A percentile compares a stretch with the other conserved stretches of the same genome.
Evolutionary conservation across 2,329 filamentous ascomycete species (phyloP).

Genomic region (Pyrenophora seminiperda): DNA sequence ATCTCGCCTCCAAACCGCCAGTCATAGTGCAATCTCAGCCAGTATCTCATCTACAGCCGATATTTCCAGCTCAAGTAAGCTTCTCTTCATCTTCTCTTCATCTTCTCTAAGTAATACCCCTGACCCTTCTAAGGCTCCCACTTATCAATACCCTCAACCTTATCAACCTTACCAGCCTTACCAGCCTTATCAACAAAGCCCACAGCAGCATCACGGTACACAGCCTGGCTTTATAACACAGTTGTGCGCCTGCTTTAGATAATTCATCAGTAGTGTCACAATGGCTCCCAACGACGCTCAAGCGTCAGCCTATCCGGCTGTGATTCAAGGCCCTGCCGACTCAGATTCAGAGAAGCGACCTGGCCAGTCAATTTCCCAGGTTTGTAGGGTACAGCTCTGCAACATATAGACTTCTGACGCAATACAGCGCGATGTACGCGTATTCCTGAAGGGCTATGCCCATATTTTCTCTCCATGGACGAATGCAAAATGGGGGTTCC

Average conservation of each 20-base stretch:
- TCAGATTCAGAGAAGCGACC: not conserved
- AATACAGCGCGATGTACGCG: conserved; percentile 16
- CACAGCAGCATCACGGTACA: conserved; percentile 10
- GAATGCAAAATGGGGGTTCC: conserved; percentile 28
- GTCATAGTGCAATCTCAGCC: conserved; percentile 15
- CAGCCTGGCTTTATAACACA: conserved; percentile 26
- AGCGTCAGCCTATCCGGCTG: conserved; percentile 19
- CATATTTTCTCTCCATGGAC: conserved; percentile 31
- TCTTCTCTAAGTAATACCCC: not conserved
- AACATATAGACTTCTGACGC: not conserved
- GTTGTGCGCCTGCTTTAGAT: conserved; percentile 24
- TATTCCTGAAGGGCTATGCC: conserved; percentile 25
- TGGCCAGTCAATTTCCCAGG: not conserved
- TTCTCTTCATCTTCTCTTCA: not conserved
- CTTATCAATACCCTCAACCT: not conserved
- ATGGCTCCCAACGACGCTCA: conserved; percentile 20
- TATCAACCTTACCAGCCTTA: too few relatives aligned
- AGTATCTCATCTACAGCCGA: conserved; percentile 10
- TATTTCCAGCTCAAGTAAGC: conserved; percentile 18
- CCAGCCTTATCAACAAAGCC: conserved; percentile 11
- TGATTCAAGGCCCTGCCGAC: not conserved
- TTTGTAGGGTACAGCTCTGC: not conserved
- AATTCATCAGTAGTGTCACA: not conserved
- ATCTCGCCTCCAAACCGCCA: conserved; percentile 9
- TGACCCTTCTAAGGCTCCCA: conserved; percentile 15